phyloP scores from a whole-genome alignment of 257 asterid genomes.

The Capsicum pubescens region DNA sequence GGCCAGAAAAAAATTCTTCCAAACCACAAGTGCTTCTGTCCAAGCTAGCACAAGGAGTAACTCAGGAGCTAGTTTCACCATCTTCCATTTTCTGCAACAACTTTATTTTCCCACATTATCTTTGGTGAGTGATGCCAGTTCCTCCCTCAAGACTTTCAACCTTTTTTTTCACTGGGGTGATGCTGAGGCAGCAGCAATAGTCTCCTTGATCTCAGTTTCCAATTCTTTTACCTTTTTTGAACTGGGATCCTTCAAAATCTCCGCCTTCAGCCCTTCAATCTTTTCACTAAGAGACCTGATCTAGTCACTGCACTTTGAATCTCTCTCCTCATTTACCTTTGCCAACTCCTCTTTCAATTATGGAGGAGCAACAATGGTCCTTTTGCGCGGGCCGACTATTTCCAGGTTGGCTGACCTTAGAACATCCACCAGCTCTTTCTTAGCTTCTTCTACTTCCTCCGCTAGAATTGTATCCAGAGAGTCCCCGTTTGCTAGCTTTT shows the following conservation, averaged over 20 bases:
- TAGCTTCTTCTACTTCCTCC: slow-evolving; percentile 38
- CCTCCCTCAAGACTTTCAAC: slow-evolving; percentile 45
- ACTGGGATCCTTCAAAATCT: slow-evolving; percentile 48
- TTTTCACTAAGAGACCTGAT: slow-evolving; percentile 57
- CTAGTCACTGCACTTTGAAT: slow-evolving; percentile 51
- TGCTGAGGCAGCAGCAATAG: slow-evolving; percentile 45
- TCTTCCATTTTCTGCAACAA: slow-evolving; percentile 43
- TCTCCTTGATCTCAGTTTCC: slow-evolving; percentile 56
- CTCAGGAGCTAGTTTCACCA: slow-evolving; percentile 31
- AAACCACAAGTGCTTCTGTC: slow-evolving; percentile 8
- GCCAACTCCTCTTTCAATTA: slow-evolving; percentile 42
- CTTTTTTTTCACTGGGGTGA: slow-evolving; percentile 49
- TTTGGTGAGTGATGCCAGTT: slow-evolving; percentile 30
- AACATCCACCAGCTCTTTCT: slow-evolving; percentile 52
- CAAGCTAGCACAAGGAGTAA: slow-evolving; percentile 7
- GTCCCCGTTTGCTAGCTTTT: slow-evolving; percentile 40
- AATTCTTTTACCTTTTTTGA: slow-evolving; percentile 47
- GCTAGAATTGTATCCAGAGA: slow-evolving; percentile 42
- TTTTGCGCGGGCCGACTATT: slow-evolving; percentile 41
- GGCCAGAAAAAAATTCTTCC: neutral
- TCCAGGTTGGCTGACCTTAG: slow-evolving; percentile 57
- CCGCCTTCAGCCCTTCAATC: slow-evolving; percentile 60
- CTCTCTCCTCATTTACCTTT: slow-evolving; percentile 54
- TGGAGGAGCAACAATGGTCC: slow-evolving; percentile 58
- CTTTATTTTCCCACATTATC: slow-evolving; percentile 39